Evolutionary conservation across 768 basidiomycete species (phyloP), one percentile per base, ranked within the genome.

Genomic region (Suillus sp.): DNA sequence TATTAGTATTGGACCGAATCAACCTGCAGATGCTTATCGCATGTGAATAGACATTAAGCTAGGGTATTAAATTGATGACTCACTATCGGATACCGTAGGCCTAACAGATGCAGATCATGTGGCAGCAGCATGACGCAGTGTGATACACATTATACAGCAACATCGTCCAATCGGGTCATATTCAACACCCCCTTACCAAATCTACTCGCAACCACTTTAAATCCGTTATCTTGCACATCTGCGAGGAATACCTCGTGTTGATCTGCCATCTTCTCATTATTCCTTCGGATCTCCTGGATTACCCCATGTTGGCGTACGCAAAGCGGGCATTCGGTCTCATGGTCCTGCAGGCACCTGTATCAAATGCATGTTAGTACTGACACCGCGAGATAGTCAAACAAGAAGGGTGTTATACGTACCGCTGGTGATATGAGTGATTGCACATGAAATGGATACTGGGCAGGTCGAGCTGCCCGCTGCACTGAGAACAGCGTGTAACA

Each of bases 401-500:
- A n/a, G n/a, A n/a, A n/a, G n/a, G n/a, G n/a, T n/a, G n/a, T n/a
- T n/a, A 60, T 76, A 72, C 77, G 50, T 60, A 93, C 93, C 95
- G 83, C 72, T 96, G 94, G 73, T 99, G 97, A 78, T 93, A 99
- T 65, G 93, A 95, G 73, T 99, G 97, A 70, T 90, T 89, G 76
- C 96, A 99, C 96, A 99, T 97, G 72, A 98, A 99, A 75, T 99
- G 96, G 7, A 99, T 83, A 66, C 87, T 91, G 0, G 97, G 96
- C 11, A 98, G 84, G 73, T 98, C 96, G 64, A 99, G 85, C 68
- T 92, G 93, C 1, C 90, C 93, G 18, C 88, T 84, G 74, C 97
- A 99, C 4, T 89, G 84, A 25, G 96, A 90, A 75, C 97, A 99
- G 47, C 95, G 83, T 9, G 95, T 96, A 64, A 96, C 92, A 71